phyloP scores from a whole-genome alignment of 768 basidiomycete genomes.

The Russula sp. region DNA sequence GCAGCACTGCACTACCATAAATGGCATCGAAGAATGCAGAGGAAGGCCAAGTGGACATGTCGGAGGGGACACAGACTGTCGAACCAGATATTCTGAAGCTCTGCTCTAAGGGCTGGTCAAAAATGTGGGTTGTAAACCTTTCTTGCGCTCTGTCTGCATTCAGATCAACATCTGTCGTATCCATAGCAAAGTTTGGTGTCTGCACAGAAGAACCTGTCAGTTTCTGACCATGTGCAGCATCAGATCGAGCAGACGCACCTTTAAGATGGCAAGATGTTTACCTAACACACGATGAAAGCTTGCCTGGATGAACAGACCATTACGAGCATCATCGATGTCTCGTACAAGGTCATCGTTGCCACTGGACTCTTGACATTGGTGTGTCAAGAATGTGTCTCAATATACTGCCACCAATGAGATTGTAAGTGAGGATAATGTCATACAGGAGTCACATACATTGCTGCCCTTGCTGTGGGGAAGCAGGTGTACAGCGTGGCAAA shows the following conservation, averaged over 20 bases:
- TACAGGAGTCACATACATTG: background rate
- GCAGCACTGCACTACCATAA: background rate
- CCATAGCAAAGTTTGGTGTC: conserved; percentile 13
- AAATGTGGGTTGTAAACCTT: background rate
- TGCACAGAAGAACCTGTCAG: background rate
- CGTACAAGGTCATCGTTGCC: background rate
- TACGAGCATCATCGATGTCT: background rate
- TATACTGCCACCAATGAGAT: conserved; percentile 4
- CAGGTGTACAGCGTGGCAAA: background rate
- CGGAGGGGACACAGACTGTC: background rate
- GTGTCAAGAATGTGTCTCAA: background rate
- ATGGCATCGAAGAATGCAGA: background rate
- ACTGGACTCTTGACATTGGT: background rate
- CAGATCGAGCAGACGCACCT: background rate
- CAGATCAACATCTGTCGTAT: background rate
- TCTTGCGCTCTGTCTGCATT: background rate
- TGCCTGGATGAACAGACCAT: background rate
- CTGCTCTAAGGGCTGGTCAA: background rate
- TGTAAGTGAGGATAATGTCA: background rate
- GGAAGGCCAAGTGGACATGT: background rate
- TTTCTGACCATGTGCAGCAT: background rate
- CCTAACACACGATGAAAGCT: background rate
- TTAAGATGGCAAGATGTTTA: background rate
- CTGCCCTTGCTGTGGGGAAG: background rate
- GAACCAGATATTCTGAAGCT: rapidly evolving